Conservation (phyloP, 176 grass and related monocot genomes). For the Dactylis glomerata region DNA sequence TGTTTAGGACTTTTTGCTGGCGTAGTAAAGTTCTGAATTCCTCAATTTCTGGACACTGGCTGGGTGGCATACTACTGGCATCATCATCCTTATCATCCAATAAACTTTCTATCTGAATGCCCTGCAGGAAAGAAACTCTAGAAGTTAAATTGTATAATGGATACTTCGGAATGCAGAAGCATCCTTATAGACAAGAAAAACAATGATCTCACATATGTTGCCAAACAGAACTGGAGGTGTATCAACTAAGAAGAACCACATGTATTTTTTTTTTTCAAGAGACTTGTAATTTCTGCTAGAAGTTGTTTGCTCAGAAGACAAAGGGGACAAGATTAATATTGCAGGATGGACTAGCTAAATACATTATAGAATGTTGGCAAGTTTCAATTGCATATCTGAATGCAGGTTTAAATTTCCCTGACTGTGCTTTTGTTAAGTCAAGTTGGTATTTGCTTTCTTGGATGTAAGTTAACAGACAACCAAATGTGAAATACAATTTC, state of each 20-base stretch:
- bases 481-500: not conserved
- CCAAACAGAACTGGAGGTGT: not conserved
- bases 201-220: not conserved
- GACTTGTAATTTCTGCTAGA: not conserved
- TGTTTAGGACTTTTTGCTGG: constrained; percentile 65
- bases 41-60: constrained; percentile 50
- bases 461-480: constrained; percentile 9
- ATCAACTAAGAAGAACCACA: not conserved
- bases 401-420: not conserved
- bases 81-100: constrained; percentile 66
- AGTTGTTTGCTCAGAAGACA: not conserved
- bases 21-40: constrained; percentile 61
- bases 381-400: constrained; percentile 7
- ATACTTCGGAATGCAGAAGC: not conserved
- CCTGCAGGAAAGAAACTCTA: constrained; percentile 48
- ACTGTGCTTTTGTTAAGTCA: not conserved
- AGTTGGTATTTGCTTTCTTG: not conserved
- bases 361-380: not conserved
- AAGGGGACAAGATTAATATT: not conserved
- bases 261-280: not conserved
- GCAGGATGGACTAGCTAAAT: not conserved
- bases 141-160: constrained; percentile 10
- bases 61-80: constrained; percentile 22
- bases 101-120: constrained; percentile 57
- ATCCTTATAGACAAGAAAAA: not conserved